Conservation (phyloP, 2,329 filamentous ascomycete species). For the Chrysosporium keratinophilum region DNA sequence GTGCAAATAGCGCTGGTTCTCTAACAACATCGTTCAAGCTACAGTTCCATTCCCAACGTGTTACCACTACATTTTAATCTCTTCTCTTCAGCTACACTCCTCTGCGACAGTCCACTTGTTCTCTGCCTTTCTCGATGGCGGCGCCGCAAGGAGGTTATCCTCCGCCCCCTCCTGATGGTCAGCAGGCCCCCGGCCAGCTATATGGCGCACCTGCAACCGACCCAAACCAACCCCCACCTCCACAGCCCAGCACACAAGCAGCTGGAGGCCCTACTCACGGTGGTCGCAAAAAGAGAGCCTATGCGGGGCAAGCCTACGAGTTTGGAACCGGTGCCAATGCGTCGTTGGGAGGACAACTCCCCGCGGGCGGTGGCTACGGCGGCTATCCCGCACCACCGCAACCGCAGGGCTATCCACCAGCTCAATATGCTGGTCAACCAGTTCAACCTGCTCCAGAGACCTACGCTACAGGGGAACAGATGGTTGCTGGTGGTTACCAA, state of each 20-base stretch:
- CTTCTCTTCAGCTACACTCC: neutral
- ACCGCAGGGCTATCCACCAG: conserved; percentile 34
- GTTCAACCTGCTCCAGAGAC: conserved; percentile 25
- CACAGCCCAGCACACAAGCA: conserved; percentile 2
- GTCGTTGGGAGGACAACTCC: conserved; percentile 40
- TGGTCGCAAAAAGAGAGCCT: conserved; percentile 72
- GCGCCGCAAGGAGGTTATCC: conserved; percentile 44
- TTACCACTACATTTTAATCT: neutral
- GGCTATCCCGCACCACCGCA: conserved; percentile 48
- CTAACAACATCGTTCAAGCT: neutral
- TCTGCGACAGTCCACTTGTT: conserved; percentile 7
- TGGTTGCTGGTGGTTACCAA: conserved; percentile 52
- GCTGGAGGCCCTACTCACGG: conserved; percentile 21
- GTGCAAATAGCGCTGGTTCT: neutral
- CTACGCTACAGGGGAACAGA: conserved; percentile 18
- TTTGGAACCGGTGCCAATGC: conserved; percentile 83
- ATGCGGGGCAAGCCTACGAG: conserved; percentile 89
- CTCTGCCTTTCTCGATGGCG: conserved; percentile 31
- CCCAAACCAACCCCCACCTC: conserved; percentile 10
- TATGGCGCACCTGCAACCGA: conserved; percentile 27
- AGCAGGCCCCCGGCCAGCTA: conserved; percentile 41
- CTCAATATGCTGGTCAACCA: conserved; percentile 35
- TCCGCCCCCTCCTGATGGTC: conserved; percentile 30
- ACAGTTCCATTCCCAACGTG: neutral
- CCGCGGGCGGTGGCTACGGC: conserved; percentile 52